phyloP scores from a whole-genome alignment of 1,284 basidiomycete species.

The Irpex sp. region DNA sequence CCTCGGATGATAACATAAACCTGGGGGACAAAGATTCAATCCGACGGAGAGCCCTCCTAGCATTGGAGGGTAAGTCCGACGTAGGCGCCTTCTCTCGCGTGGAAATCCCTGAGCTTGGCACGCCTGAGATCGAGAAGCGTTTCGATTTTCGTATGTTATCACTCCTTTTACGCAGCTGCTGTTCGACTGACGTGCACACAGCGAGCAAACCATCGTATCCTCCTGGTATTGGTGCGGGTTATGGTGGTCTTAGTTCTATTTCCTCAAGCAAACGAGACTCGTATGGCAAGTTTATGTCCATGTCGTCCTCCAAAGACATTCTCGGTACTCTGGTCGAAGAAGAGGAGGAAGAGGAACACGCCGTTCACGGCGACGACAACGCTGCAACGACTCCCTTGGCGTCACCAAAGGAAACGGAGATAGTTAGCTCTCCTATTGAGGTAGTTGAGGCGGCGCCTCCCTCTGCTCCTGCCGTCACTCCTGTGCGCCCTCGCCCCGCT shows the following conservation, averaged over 20 bases:
- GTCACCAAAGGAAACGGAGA: constrained; percentile 3
- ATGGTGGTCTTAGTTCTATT: constrained; percentile 35
- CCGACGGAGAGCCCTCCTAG: constrained; percentile 72
- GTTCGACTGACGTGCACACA: constrained; percentile 16
- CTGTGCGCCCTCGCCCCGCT: constrained; percentile 54
- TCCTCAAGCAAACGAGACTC: constrained; percentile 71
- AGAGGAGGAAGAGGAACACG: constrained; percentile 73
- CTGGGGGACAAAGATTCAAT: constrained; percentile 73
- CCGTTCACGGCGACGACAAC: constrained; percentile 23
- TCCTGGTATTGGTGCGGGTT: constrained; percentile 39
- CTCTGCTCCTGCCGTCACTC: constrained; percentile 31
- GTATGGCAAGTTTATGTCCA: constrained; percentile 60
- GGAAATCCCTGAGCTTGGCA: constrained; percentile 73
- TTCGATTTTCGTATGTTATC: constrained; percentile 61
- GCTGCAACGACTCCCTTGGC: constrained; percentile 16
- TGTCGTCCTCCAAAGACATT: constrained; percentile 66
- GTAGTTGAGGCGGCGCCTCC: constrained; percentile 28
- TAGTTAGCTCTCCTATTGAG: constrained; percentile 15
- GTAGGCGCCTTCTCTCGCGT: constrained; percentile 61
- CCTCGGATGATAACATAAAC: constrained; percentile 62
- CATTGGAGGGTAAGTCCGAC: constrained; percentile 73
- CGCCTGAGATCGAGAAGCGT: constrained; percentile 47
- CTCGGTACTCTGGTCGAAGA: constrained; percentile 76
- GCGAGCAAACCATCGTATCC: constrained; percentile 55
- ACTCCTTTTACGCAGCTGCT: constrained; percentile 9